A percentile compares a stretch with the other conserved stretches of the same genome.
Conservation (phyloP, 2,329 filamentous ascomycete species). For the Keithomyces neogunnii region DNA sequence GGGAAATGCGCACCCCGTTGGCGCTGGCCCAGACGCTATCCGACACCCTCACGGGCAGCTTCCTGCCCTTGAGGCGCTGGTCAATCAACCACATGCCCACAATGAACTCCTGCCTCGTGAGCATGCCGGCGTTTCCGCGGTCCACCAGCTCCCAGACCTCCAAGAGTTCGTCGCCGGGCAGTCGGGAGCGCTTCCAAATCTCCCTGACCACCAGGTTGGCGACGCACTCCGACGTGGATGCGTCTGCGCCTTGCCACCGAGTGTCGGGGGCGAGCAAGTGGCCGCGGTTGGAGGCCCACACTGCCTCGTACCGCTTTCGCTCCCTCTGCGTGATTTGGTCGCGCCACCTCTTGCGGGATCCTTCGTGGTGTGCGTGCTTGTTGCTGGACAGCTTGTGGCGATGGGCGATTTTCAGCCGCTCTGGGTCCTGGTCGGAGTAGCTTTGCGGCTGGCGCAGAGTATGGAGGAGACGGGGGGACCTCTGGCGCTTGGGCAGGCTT, state of each 20-base stretch:
- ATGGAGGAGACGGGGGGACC: slow-evolving; percentile 49
- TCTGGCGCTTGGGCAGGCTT: slow-evolving; percentile 33
- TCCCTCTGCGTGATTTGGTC: slow-evolving; percentile 65
- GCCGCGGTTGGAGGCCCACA: slow-evolving; percentile 77
- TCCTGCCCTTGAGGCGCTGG: slow-evolving; percentile 69
- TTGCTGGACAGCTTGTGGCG: slow-evolving; percentile 44
- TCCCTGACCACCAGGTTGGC: slow-evolving; percentile 62
- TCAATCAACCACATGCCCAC: slow-evolving; percentile 79
- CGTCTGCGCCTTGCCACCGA: slow-evolving; percentile 9
- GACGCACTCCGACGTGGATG: slow-evolving; percentile 41
- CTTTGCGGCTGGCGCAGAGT: slow-evolving; percentile 53
- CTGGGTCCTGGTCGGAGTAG: slow-evolving; percentile 44
- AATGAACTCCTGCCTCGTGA: slow-evolving; percentile 66
- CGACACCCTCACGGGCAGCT: slow-evolving; percentile 62
- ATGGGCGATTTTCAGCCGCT: slow-evolving; percentile 35
- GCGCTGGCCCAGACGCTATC: slow-evolving; percentile 72
- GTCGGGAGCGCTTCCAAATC: slow-evolving; percentile 63
- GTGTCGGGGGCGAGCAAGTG: slow-evolving; percentile 28
- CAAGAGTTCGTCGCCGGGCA: slow-evolving; percentile 59
- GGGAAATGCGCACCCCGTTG: slow-evolving; percentile 33
- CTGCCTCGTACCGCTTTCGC: slow-evolving; percentile 72
- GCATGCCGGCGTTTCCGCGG: slow-evolving; percentile 39
- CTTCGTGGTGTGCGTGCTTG: slow-evolving; percentile 70
- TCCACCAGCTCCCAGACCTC: slow-evolving; percentile 75
- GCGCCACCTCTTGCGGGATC: slow-evolving; percentile 66